Evolutionary conservation across 768 basidiomycete genomes (phyloP), one percentile per base, ranked within the genome.

Genomic region (Tylopilus rubrobrunneus): DNA sequence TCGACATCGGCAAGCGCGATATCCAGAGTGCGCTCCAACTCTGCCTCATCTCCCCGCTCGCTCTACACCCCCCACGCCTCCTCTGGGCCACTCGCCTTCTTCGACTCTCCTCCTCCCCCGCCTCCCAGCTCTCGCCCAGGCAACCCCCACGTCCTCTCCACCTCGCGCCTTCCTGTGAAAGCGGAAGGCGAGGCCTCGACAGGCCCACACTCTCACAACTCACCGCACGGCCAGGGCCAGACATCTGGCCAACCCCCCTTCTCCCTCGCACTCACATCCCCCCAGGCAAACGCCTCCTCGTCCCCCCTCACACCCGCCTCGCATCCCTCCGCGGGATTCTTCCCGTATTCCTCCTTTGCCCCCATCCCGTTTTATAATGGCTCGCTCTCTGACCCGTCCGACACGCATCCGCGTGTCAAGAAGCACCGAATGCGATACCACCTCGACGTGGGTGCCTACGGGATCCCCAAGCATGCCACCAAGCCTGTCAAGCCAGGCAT

Each of bases 361-460:
- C 65, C 63, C 27, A 66, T 66, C 37, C 64, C 65, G 21, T 66
- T 62, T 42, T 66, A 64, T 40, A 64, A 64, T 48, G 59, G 65
- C 28, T 60, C 67, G 7, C 51, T 65, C 1, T 45, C 66, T 37
- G 70, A 48, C 51, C 66, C 55, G 37, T 67, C 56, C 15, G 65
- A 63, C 39, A 66, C 66, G 41, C 66, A 63, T 43, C 68, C 65
- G 36, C 65, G 62, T 41, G 55, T 63, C 50, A 71, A 71, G 64
- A 64, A 68, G 45, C 64, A 67, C 25, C 61, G 62, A 45, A 65
- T 63, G 58, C 65, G 75, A 34, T 80, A 76, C 58, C 75, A 80
- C 57, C 77, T 94, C 34, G 85, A 90, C 47, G 83, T 86, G 14
- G 91, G 87, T 15, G 90, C 90, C 12, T 92, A 89, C 59, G 92